Conservation (phyloP, 2,329 filamentous ascomycete species). For the Trichothecium sympodiale region DNA sequence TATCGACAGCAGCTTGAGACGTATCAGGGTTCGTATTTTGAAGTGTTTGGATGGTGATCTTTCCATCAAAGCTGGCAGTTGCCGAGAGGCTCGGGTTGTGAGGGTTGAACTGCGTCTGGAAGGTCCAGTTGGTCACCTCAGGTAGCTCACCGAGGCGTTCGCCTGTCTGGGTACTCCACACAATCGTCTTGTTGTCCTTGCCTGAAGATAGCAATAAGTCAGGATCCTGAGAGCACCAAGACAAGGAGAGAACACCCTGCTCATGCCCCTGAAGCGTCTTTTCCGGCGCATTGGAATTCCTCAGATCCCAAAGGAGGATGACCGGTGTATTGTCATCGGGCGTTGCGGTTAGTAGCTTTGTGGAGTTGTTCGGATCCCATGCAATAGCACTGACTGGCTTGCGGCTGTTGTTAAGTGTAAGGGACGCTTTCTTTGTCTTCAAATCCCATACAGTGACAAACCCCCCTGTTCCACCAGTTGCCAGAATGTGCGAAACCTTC, state of each 20-base stretch:
- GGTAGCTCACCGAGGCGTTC: constrained; percentile 85
- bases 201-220: constrained; percentile 85
- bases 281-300: constrained; percentile 93
- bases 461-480: constrained; percentile 83
- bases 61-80: constrained; percentile 94
- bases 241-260: constrained; percentile 82
- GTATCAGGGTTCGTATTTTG: constrained; percentile 81
- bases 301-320: constrained; percentile 86
- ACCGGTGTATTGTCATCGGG: constrained; percentile 80
- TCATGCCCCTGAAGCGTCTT: constrained; percentile 84
- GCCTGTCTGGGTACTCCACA: constrained; percentile 93
- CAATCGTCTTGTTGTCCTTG: constrained; percentile 90
- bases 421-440: constrained; percentile 92
- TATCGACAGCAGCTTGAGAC: constrained; percentile 55
- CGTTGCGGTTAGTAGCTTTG: constrained; percentile 86
- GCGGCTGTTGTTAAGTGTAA: constrained; percentile 90
- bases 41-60: constrained; percentile 84
- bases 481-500: constrained; percentile 92
- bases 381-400: constrained; percentile 92
- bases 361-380: constrained; percentile 94
- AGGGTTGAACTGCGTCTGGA: constrained; percentile 89
- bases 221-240: constrained; percentile 88
- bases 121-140: constrained; percentile 98
- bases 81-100: constrained; percentile 86
- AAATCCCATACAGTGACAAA: constrained; percentile 98